Evolutionary conservation across 1,284 basidiomycete species (phyloP).

Genomic region (Tylopilus sp.): DNA sequence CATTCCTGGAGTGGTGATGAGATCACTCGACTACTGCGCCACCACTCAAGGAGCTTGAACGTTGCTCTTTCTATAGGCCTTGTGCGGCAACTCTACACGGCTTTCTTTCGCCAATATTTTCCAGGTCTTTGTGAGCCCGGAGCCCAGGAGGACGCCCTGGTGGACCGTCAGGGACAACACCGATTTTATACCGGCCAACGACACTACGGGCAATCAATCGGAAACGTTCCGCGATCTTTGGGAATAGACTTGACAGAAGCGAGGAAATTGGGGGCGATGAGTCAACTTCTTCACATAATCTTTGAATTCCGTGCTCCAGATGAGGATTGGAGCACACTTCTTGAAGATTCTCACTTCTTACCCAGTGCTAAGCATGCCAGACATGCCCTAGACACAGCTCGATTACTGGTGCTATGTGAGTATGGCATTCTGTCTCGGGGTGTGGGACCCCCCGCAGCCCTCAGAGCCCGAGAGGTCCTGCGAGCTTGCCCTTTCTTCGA

Average conservation of each 20-base stretch:
- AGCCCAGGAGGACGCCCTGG: conserved; percentile 7
- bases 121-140: conserved; percentile 7
- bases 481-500: neutral
- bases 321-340: neutral
- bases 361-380: neutral
- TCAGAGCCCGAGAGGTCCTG: neutral
- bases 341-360: conserved; percentile 1
- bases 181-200: conserved; percentile 10
- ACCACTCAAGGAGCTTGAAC: neutral
- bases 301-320: neutral
- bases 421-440: neutral
- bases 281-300: conserved; percentile 11
- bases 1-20: conserved; percentile 6
- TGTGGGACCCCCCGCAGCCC: neutral
- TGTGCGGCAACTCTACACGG: conserved; percentile 12
- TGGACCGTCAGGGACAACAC: conserved; percentile 13
- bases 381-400: neutral
- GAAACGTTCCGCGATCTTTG: conserved; percentile 8
- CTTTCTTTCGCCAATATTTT: conserved; percentile 20
- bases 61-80: conserved; percentile 2
- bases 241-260: conserved; percentile 14
- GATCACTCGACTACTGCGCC: neutral
- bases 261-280: conserved; percentile 13
- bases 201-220: neutral
- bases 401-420: neutral